These are phyloP conservation scores for Pilasporangium apinafurcum DNA, from an alignment of 352 stramenopile species.

Conservation along the genomic window DNA sequence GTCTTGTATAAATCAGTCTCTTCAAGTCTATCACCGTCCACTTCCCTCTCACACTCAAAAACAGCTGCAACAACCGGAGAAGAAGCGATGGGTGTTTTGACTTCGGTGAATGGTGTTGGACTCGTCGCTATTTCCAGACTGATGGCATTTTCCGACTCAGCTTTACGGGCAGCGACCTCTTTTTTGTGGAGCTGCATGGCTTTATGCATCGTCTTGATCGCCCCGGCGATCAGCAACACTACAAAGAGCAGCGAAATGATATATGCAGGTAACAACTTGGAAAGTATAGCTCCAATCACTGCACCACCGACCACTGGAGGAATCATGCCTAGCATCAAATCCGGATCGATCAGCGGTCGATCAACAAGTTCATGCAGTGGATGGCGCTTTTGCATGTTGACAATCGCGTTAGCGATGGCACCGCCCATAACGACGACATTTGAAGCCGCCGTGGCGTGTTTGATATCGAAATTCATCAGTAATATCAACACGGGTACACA, in stretches of 20 bases:
- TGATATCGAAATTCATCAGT: constrained; percentile 65
- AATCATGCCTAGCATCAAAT: constrained; percentile 55
- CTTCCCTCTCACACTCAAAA: too few relatives aligned
- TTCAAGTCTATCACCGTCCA: constrained; percentile 9
- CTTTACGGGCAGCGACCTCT: constrained; percentile 24
- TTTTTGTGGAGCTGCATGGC: constrained; percentile 25
- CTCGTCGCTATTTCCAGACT: too few relatives aligned
- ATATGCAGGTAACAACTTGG: constrained; percentile 56
- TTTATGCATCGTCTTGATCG: constrained; percentile 24
- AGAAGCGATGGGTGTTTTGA: too few relatives aligned
- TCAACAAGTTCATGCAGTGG: constrained; percentile 42
- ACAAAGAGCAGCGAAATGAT: constrained; percentile 53
- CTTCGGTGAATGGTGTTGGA: too few relatives aligned
- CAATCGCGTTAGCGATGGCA: constrained; percentile 51
- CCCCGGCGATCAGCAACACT: constrained; percentile 25
- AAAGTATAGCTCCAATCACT: constrained; percentile 44
- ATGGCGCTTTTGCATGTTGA: constrained; percentile 59
- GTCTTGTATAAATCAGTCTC: too few relatives aligned
- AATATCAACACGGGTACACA: constrained; percentile 53
- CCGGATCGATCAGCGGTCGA: constrained; percentile 48
- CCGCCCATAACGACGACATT: constrained; percentile 65
- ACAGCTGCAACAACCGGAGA: background rate
- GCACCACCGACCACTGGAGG: constrained; percentile 51
- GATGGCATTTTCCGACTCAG: background rate
- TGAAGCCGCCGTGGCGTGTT: constrained; percentile 47